Evolutionary conservation across 768 basidiomycete genomes (phyloP), one percentile per base, ranked within the genome.

Genomic region (Tricholoma matsutake): DNA sequence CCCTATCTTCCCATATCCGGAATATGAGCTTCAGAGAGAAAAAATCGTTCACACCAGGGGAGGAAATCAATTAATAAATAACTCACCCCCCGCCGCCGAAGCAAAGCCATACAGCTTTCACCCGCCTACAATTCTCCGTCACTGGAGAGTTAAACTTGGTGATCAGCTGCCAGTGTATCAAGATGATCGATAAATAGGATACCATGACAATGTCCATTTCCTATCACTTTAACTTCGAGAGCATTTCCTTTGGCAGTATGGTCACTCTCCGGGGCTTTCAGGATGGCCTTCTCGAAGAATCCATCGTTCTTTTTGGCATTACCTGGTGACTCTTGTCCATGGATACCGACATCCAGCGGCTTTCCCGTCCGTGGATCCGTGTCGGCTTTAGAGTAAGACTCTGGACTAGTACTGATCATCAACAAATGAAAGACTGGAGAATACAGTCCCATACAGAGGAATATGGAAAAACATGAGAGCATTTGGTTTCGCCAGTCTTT

Each of bases 401-500:
- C 93, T 54, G 84, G 86, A 32, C 91, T 93, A 64, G 34, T 54
- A 32, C 6, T 39, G 25, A 45, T 58, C 35, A 49, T 56, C 52
- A 31, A 51, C 22, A 52, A 39, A 13, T 35, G 22, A 31, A 28
- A 57, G 37, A 8, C 29, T 63, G 32, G 29, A 10, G 28, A 0
- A 56, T 6, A 31, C 25, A 52, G 20, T 52, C 31, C 78, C 88
- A 20, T 69, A 92, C 89, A 98, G 69, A 56, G 96, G 96, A 52
- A 99, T 98, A 66, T 98, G 96, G 86, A 97, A 98, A 77, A 96
- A 97, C 90, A 94, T 92, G 65, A 98, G 73, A 0, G 94, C 96
- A 68, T 98, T 98, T 1, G 96, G 96, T 73, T 97, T 98, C 4
- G 91, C 92, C 2, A 95, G 79, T 58, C 78, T 80, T 67, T 76